phyloP scores from a whole-genome alignment of 1,139 yeast species.

The Suhomyces bolitotheri region DNA sequence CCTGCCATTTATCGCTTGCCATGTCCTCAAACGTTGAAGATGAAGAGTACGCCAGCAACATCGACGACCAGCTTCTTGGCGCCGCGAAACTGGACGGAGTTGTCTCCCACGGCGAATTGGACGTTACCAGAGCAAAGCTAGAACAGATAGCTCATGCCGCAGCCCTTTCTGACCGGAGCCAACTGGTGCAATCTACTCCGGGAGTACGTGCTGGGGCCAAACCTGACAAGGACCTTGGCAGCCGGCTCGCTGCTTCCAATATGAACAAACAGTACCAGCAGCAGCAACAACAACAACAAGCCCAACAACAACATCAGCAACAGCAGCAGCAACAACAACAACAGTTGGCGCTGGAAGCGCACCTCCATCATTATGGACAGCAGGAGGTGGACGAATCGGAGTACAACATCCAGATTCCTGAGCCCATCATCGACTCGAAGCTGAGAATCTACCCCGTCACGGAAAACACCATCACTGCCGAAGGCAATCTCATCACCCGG shows the following conservation, averaged over 20 bases:
- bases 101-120: slow-evolving; percentile 29
- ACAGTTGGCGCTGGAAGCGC: slow-evolving; percentile 23
- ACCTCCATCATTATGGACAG: slow-evolving; percentile 21
- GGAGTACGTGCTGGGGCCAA: slow-evolving; percentile 2
- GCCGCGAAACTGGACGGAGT: slow-evolving; percentile 39
- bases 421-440: slow-evolving; percentile 47
- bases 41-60: slow-evolving; percentile 45
- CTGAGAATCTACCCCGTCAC: slow-evolving; percentile 49
- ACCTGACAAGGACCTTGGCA: slow-evolving; percentile 1
- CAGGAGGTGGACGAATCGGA: slow-evolving; percentile 38
- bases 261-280: slow-evolving; percentile 19
- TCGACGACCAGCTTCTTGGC: slow-evolving; percentile 47
- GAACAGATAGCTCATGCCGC: slow-evolving; percentile 37
- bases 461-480: slow-evolving; percentile 49
- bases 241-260: slow-evolving; percentile 6
- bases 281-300: slow-evolving; percentile 17
- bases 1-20: slow-evolving; percentile 7
- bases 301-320: slow-evolving; percentile 16
- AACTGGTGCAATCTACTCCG: slow-evolving; percentile 3
- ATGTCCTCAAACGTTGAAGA: slow-evolving; percentile 32
- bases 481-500: slow-evolving; percentile 54
- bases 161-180: slow-evolving; percentile 15
- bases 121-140: slow-evolving; percentile 30
- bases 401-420: slow-evolving; percentile 51
- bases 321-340: slow-evolving; percentile 17